Conservation (phyloP, 768 basidiomycete genomes). For the Coprinopsis sp. region DNA sequence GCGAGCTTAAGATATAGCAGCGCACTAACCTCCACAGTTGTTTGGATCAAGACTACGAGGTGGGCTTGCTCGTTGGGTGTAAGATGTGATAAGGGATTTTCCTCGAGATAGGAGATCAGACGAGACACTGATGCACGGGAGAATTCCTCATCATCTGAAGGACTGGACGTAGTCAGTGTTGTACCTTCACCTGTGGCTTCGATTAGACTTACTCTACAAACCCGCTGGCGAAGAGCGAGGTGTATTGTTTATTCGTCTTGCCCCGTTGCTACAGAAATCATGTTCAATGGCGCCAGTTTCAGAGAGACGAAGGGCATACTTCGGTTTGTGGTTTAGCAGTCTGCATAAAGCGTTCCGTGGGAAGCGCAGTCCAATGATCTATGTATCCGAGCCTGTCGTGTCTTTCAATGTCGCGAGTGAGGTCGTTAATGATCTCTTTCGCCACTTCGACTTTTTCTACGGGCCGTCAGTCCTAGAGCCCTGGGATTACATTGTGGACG, state of each 20-base stretch:
- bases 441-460: constrained; percentile 82
- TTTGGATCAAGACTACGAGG: constrained; percentile 78
- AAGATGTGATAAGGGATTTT: constrained; percentile 61
- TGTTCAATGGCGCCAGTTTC: background rate
- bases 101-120: constrained; percentile 63
- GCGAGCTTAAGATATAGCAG: background rate
- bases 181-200: background rate
- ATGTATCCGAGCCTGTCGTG: constrained; percentile 18
- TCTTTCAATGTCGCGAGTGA: constrained; percentile 42
- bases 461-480: constrained; percentile 1
- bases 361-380: constrained; percentile 44
- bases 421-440: constrained; percentile 70
- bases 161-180: background rate
- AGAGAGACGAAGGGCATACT: background rate
- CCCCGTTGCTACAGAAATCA: constrained; percentile 7
- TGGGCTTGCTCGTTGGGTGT: constrained; percentile 80
- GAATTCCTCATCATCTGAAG: constrained; percentile 50
- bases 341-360: constrained; percentile 53
- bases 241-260: constrained; percentile 2
- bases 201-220: background rate
- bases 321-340: constrained; percentile 15
- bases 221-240: background rate
- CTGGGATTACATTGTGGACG: constrained; percentile 16
- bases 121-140: constrained; percentile 54
- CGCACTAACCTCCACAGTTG: constrained; percentile 71